A percentile compares a stretch with the other conserved stretches of the same genome.
These are phyloP conservation scores for Pyricularia sp. DNA, from an alignment of 2,329 filamentous ascomycete species.

Conservation along the genomic window DNA sequence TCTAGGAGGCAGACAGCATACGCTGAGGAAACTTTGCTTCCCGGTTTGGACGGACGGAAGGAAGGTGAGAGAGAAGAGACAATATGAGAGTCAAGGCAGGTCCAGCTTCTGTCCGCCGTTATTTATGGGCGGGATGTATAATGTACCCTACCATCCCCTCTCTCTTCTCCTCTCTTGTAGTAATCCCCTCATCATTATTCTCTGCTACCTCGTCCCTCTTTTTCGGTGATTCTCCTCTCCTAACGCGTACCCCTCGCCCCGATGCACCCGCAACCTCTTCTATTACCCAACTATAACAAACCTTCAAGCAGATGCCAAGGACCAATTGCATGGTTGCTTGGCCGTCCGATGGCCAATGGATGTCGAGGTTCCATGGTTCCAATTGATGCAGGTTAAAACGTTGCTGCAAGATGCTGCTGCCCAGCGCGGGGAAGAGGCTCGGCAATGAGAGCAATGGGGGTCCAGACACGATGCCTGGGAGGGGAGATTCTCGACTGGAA, in stretches of 20 bases:
- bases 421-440: background rate
- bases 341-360: background rate
- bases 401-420: background rate
- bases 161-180: background rate
- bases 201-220: background rate
- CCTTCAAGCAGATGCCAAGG: background rate
- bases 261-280: background rate
- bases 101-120: no score
- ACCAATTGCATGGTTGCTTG: background rate
- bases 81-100: no score
- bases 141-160: background rate
- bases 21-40: background rate
- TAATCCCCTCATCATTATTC: background rate
- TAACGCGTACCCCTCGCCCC: background rate
- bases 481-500: no score
- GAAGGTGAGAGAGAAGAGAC: background rate
- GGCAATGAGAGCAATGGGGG: background rate
- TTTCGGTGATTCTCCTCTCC: background rate
- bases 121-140: no score
- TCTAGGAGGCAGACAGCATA: background rate
- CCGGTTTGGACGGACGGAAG: no score
- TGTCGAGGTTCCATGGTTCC: background rate
- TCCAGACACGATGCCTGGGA: background rate
- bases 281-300: background rate
- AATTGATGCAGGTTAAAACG: background rate